These are phyloP conservation scores for Rhynchospora pubera DNA, from an alignment of 176 grass and related monocot species.

Conservation along the genomic window DNA sequence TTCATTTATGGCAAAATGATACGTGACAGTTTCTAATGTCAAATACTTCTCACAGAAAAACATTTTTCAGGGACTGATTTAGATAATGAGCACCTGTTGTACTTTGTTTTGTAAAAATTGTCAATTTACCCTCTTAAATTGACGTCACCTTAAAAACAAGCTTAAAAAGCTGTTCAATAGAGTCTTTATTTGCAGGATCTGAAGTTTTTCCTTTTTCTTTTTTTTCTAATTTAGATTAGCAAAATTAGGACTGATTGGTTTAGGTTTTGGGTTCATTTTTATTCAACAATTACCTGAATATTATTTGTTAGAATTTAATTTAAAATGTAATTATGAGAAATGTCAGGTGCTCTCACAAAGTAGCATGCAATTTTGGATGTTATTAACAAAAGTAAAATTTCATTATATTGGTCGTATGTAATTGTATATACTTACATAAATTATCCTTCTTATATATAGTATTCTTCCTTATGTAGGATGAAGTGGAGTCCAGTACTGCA, in stretches of 20 bases:
- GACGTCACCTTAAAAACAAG: not conserved
- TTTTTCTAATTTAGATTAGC: not conserved
- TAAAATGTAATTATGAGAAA: not conserved
- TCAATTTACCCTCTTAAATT: not conserved
- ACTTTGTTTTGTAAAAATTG: not conserved
- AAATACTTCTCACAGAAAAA: not conserved
- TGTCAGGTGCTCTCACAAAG: not conserved
- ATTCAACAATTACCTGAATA: not conserved
- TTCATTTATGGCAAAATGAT: not conserved
- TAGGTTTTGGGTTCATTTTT: not conserved
- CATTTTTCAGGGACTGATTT: not conserved
- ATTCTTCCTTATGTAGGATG: constrained; percentile 41
- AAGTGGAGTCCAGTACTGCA: constrained; percentile 15
- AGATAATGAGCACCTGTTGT: not conserved
- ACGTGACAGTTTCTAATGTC: not conserved
- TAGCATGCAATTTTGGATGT: not conserved
- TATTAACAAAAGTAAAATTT: not conserved
- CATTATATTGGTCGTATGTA: not conserved
- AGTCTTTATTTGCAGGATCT: not conserved
- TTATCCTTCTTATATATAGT: too few relatives aligned
- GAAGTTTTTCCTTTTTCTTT: not conserved
- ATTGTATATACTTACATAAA: not conserved
- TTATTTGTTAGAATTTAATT: not conserved
- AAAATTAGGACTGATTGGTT: not conserved
- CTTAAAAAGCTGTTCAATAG: not conserved